Percentiles rank a stretch among this genome's conserved stretches.
These are phyloP conservation scores for Rhynchosporium graminicola DNA, from an alignment of 2,329 filamentous ascomycete genomes.

Conservation along the genomic window DNA sequence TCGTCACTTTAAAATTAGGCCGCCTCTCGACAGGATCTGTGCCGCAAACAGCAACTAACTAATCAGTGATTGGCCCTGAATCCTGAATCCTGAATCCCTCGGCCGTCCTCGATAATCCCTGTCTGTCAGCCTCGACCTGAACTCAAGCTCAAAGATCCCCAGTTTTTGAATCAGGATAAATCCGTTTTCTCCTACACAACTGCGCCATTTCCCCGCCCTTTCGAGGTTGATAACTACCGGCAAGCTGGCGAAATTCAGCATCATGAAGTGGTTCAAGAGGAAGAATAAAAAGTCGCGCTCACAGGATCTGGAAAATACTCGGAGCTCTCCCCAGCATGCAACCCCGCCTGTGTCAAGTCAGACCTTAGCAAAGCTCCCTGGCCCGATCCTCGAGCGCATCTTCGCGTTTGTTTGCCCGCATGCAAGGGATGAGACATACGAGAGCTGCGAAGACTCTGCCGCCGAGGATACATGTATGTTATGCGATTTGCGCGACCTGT, in stretches of 20 bases:
- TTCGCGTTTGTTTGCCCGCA: slow-evolving; percentile 86
- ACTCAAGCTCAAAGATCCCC: not conserved
- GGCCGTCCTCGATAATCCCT: slow-evolving; percentile 18
- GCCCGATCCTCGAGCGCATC: slow-evolving; percentile 71
- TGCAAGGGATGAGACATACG: slow-evolving; percentile 72
- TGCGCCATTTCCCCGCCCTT: not conserved
- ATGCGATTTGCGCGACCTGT: slow-evolving; percentile 86
- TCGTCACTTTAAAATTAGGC: too few relatives aligned
- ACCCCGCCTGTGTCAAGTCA: slow-evolving; percentile 29
- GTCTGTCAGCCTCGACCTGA: slow-evolving; percentile 15
- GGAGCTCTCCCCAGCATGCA: slow-evolving; percentile 18
- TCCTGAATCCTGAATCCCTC: not conserved
- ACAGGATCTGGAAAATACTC: slow-evolving; percentile 11
- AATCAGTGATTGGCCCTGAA: not conserved
- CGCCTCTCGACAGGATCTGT: not conserved
- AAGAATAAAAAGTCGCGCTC: slow-evolving; percentile 25
- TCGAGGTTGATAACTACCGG: slow-evolving; percentile 19
- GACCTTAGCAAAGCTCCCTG: slow-evolving; percentile 54
- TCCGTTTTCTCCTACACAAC: not conserved
- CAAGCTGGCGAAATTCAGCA: slow-evolving; percentile 34
- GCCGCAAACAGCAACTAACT: not conserved
- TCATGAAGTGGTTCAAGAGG: slow-evolving; percentile 38
- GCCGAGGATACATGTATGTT: slow-evolving; percentile 85
- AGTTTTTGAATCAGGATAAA: not conserved
- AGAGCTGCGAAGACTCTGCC: slow-evolving; percentile 78